These are phyloP conservation scores for Dictyophora rubrovolvata DNA, from an alignment of 768 basidiomycete genomes.

Conservation along the genomic window DNA sequence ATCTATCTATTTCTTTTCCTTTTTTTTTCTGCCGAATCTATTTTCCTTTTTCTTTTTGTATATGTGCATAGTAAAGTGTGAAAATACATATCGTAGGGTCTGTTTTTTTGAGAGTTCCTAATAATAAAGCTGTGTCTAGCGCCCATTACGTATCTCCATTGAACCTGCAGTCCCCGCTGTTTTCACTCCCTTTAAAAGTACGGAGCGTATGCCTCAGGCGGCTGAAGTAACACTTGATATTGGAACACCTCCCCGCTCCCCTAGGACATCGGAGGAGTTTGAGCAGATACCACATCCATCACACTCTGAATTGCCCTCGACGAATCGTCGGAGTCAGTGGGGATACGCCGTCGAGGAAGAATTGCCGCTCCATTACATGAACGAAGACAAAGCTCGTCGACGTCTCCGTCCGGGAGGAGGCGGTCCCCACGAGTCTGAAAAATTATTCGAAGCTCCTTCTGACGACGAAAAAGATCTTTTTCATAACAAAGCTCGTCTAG, in stretches of 20 bases:
- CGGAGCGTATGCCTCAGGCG: constrained; percentile 21
- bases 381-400: constrained; percentile 37
- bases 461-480: constrained; percentile 61
- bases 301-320: constrained; percentile 12
- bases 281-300: constrained; percentile 58
- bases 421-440: constrained; percentile 15
- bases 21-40: constrained; percentile 1
- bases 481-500: constrained; percentile 31
- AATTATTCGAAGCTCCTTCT: constrained; percentile 29
- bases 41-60: constrained; percentile 3
- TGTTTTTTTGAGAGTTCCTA: no score
- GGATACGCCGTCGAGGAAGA: constrained; percentile 25
- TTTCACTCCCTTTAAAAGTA: background rate
- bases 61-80: background rate
- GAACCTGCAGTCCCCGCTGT: background rate
- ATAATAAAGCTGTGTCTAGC: background rate
- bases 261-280: constrained; percentile 55
- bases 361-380: constrained; percentile 44
- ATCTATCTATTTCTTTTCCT: constrained; percentile 1
- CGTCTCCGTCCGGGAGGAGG: constrained; percentile 26
- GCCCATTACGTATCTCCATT: background rate
- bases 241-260: constrained; percentile 42
- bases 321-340: constrained; percentile 15
- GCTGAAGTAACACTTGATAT: constrained; percentile 63
- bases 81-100: no score